A percentile compares a stretch with the other conserved stretches of the same genome.
These are phyloP conservation scores for Microcera coccophila DNA, from an alignment of 2,329 filamentous ascomycete genomes.

Conservation along the genomic window DNA sequence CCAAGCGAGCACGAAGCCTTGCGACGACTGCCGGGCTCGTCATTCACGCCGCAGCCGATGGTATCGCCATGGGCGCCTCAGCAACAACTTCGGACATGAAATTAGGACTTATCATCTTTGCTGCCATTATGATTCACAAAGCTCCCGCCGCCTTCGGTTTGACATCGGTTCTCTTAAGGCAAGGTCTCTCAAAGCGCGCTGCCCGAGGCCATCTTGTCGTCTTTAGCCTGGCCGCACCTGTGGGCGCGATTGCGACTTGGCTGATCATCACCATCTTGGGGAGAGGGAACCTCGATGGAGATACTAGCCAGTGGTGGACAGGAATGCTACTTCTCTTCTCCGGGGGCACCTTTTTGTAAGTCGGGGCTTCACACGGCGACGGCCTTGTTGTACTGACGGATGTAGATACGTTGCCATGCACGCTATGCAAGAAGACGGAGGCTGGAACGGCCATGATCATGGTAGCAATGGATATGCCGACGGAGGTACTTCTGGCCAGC, in stretches of 20 bases:
- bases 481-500: conserved; percentile 39
- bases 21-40: conserved; percentile 93
- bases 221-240: conserved; percentile 86
- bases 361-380: conserved; percentile 4
- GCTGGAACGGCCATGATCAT: conserved; percentile 50
- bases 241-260: conserved; percentile 81
- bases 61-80: conserved; percentile 91
- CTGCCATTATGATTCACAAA: conserved; percentile 97
- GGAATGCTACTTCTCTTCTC: conserved; percentile 93
- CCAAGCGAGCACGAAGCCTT: conserved; percentile 58
- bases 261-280: conserved; percentile 70
- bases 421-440: conserved; percentile 79
- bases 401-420: conserved; percentile 94
- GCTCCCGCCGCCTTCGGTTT: conserved; percentile 92
- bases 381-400: conserved; percentile 12
- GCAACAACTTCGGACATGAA: conserved; percentile 69
- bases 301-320: conserved; percentile 76
- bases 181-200: conserved; percentile 82
- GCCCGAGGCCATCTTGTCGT: conserved; percentile 81
- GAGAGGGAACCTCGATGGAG: conserved; percentile 54
- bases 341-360: conserved; percentile 90
- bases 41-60: conserved; percentile 91
- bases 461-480: conserved; percentile 55
- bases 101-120: conserved; percentile 85
- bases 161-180: conserved; percentile 83